A percentile compares a stretch with the other conserved stretches of the same genome.
Evolutionary conservation across 2,329 filamentous ascomycete species (phyloP).

Genomic region (Exophiala oligosperma): DNA sequence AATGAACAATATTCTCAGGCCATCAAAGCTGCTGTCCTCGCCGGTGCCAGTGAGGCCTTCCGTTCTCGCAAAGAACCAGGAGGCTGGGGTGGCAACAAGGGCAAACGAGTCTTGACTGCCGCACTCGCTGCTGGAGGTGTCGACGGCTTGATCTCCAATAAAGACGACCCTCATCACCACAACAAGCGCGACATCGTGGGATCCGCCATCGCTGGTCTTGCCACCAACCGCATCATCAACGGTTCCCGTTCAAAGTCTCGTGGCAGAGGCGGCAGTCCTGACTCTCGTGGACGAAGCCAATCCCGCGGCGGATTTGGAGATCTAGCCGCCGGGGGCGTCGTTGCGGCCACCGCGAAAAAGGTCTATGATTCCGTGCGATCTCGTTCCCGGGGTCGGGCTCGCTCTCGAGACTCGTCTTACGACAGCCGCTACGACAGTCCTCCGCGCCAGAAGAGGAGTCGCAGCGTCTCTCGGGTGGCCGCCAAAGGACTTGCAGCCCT

Average conservation of each 20-base stretch:
- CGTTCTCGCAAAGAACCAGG: conserved; percentile 85
- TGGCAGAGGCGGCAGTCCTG: conserved; percentile 30
- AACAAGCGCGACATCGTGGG: conserved; percentile 78
- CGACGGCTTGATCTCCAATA: conserved; percentile 64
- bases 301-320: conserved; percentile 45
- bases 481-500: conserved; percentile 46
- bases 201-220: conserved; percentile 83
- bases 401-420: conserved; percentile 51
- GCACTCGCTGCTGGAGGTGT: conserved; percentile 83
- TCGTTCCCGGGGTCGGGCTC: conserved; percentile 37
- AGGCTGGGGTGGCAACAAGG: conserved; percentile 86
- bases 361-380: conserved; percentile 46
- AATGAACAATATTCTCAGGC: conserved; percentile 74
- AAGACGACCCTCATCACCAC: conserved; percentile 68
- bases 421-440: conserved; percentile 57
- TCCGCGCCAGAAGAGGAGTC: conserved; percentile 46
- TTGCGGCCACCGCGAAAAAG: conserved; percentile 51
- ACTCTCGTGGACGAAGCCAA: conserved; percentile 39
- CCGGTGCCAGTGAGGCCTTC: conserved; percentile 90
- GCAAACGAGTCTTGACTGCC: conserved; percentile 86
- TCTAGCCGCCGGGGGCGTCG: conserved; percentile 43
- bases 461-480: conserved; percentile 48
- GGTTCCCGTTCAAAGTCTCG: conserved; percentile 71
- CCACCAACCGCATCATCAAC: conserved; percentile 82
- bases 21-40: conserved; percentile 85